These are phyloP conservation scores for Sphagnum contortum DNA, from an alignment of 225 moss, liverwort and hornwort species.

Conservation along the genomic window DNA sequence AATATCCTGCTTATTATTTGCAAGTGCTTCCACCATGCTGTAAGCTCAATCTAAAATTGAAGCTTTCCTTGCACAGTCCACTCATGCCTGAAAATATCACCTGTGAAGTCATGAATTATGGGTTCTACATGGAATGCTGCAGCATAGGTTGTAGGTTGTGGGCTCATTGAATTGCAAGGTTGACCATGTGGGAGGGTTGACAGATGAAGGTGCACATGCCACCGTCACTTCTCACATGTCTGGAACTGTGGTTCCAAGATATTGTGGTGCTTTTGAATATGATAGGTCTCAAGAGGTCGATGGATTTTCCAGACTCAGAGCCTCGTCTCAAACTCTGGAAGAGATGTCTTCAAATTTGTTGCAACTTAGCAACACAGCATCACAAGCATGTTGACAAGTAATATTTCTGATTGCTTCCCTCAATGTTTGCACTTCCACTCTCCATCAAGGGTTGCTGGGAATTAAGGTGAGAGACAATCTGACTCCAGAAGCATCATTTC, in stretches of 20 bases:
- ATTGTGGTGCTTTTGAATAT: slow-evolving; percentile 51
- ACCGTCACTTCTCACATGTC: slow-evolving; percentile 29
- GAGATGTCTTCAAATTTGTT: slow-evolving; percentile 64
- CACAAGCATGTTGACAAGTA: slow-evolving; percentile 64
- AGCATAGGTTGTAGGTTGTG: too few species aligned
- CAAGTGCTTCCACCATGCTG: slow-evolving; percentile 84
- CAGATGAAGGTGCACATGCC: slow-evolving; percentile 89
- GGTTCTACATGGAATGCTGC: too few species aligned
- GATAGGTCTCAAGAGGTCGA: slow-evolving; percentile 43
- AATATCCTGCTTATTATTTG: slow-evolving; percentile 76
- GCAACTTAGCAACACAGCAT: slow-evolving; percentile 65
- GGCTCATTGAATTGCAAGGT: too few species aligned
- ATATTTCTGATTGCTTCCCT: neutral
- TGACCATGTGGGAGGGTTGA: slow-evolving; percentile 1
- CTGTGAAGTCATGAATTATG: too few species aligned
- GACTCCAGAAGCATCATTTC: too few species aligned
- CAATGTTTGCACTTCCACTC: too few species aligned
- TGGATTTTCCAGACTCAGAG: slow-evolving; percentile 43
- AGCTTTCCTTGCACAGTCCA: too few species aligned
- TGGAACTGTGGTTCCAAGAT: slow-evolving; percentile 72
- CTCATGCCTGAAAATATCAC: too few species aligned
- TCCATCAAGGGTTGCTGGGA: too few species aligned
- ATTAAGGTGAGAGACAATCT: too few species aligned
- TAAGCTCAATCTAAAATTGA: slow-evolving; percentile 20
- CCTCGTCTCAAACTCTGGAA: slow-evolving; percentile 69